Conservation (phyloP, 768 basidiomycete species). For the Cantharellus cinnabarinus region DNA sequence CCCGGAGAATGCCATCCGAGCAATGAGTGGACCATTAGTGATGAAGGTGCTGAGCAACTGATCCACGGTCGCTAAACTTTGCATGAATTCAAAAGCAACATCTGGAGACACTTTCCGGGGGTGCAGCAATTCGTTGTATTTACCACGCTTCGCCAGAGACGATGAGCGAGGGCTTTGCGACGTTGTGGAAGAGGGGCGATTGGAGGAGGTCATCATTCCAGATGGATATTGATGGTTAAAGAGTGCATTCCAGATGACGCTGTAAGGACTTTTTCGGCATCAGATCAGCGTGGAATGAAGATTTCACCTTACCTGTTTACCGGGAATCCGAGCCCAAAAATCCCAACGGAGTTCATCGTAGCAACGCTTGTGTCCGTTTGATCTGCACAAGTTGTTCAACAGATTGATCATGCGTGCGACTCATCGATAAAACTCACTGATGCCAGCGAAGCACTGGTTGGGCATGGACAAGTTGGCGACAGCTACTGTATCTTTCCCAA, state of each 20-base stretch:
- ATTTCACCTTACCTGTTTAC: conserved; percentile 33
- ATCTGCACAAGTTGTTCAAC: conserved; percentile 24
- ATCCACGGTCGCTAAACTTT: neutral
- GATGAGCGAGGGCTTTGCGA: neutral
- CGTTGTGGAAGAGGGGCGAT: neutral
- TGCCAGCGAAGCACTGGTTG: conserved; percentile 8
- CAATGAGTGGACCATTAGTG: conserved; percentile 18
- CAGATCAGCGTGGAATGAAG: neutral
- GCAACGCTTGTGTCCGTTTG: conserved; percentile 44
- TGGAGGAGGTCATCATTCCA: neutral
- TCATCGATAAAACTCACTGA: neutral
- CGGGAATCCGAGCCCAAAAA: conserved; percentile 60
- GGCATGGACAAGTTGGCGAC: conserved; percentile 31
- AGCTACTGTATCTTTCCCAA: conserved; percentile 37
- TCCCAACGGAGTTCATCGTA: conserved; percentile 37
- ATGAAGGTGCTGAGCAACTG: conserved; percentile 14
- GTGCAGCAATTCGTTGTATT: too few species aligned
- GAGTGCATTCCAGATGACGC: conserved; percentile 27
- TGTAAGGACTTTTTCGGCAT: conserved; percentile 10
- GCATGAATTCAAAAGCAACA: neutral
- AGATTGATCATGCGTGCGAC: neutral
- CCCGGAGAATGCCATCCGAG: conserved; percentile 16
- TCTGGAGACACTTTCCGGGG: neutral
- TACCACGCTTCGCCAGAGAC: neutral
- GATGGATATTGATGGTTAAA: conserved; percentile 11